Evolutionary conservation across 2,329 filamentous ascomycete species (phyloP), one percentile per base, ranked within the genome.

Genomic region (Aureobasidium mangrovei): DNA sequence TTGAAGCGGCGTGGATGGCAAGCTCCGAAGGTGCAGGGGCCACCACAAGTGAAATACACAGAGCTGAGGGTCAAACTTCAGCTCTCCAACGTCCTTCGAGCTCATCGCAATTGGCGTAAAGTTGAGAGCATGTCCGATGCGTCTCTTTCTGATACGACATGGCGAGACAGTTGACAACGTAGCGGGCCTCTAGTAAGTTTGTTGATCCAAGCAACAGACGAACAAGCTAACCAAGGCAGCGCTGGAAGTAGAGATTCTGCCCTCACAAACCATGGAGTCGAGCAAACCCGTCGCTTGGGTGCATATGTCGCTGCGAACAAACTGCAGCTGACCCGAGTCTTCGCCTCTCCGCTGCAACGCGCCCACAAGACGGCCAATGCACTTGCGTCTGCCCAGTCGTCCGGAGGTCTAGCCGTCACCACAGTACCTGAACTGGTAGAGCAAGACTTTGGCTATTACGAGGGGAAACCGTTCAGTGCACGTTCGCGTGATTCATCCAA

Each of bases 111-210:
- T 31, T 54, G 28, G 32, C 28, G 8, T 27, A 40, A n/a, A 31
- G 28, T 7, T 12, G 2, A 24, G 35, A 33, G 26, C 24, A 48
- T 54, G 53, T 26, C 44, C 32, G 29, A 81, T 85, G 79, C 78
- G 77, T 64, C 69, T 95, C 54, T 82, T 90, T 63, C 77, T 95
- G 62, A 82, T 95, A 63, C 84, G 90, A 55, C 90, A 95, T 75
- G 90, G 85, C 65, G 90, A 95, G 73, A 91, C 88, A 12, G 86
- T 94, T 60, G 87, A 95, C 71, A 95, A 95, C 68, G 85, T 93
- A 56, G 85, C 85, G 39, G 80, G 83, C 53, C 71, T 88, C 57
- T 91, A 86, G 85, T 88, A 75, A 63, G 79, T 38, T 32, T 2
- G 10, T 38, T 27, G n/a, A 27, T 27, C 26, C 3, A 18, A 43